Evolutionary conservation across 805 yeast species (phyloP), one percentile per base, ranked within the genome.

Genomic region (Debaryomyces castellii): DNA sequence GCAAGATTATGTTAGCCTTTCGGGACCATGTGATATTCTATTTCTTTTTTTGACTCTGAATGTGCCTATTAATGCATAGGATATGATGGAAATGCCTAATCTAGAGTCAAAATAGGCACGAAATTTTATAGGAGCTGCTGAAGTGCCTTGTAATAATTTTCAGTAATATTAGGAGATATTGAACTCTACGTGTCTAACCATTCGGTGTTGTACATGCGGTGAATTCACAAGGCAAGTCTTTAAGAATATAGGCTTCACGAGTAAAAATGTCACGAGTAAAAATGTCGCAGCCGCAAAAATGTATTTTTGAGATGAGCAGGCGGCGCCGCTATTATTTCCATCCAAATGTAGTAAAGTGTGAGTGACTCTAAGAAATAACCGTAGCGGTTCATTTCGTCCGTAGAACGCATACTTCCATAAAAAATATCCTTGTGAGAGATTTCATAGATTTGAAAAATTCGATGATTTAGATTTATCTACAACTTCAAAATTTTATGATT

Each of bases 241-340:
- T n/a, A n/a, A n/a, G n/a, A n/a, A n/a, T n/a, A 25, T 3, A 25
- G 12, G 4, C 12, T n/a, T 30, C 33, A 30, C 33, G 33, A 30
- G 33, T n/a, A 16, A 30, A 16, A 30, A 10, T 25, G 17, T 30
- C 33, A 30, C 33, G 54, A 30, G 33, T 30, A 30, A 30, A 30
- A 30, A 30, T 30, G 14, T 16, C 33, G 8, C 18, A 30, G 33
- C 14, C 17, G 16, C 16, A 30, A 30, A n/a, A n/a, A 14, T n/a
- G n/a, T n/a, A 27, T 9, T 9, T 30, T n/a, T 30, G 33, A n/a
- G 33, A 30, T 30, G 18, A 30, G 11, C 18, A 11, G 33, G 18
- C 18, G 33, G 33, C 12, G 12, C 28, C 12, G 28, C 11, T 12
- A 10, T 10, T 25, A 5, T 25, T 12, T 25, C 4, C 28, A 25